Evolutionary conservation across 768 basidiomycete genomes (phyloP), one percentile per base, ranked within the genome.

Genomic region (Rhizopogon rudus): DNA sequence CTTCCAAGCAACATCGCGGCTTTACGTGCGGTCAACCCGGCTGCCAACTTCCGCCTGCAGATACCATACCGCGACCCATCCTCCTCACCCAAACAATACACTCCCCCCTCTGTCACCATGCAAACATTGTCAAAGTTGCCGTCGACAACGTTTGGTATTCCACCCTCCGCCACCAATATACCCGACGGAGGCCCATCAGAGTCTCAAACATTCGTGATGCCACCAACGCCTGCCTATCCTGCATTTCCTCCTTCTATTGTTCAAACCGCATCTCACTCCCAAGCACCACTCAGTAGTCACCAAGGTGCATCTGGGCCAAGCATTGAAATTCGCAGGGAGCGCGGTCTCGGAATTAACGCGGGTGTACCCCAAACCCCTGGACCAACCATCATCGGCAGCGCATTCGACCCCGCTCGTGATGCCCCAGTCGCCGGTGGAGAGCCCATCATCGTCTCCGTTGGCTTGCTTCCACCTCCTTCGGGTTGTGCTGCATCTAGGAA

Each of bases 221-320:
- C 87, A 0, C 75, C 76, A 43, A 91, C 86, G 4, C 88, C 89
- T 1, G 84, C 88, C 3, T 88, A 88, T 62, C 88, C 89, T 13
- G 77, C 86, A 2, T 91, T 82, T 63, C 78, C 85, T 0, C 69
- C 75, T 33, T 74, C 74, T 6, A 72, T 79, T 17, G 57, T 75
- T 1, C 73, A 81, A 8, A 78, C 79, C 0, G 79, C 77, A 8
- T 84, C 86, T 2, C 73, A 79, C 56, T 78, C 80, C 33, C 81
- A 84, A 63, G 75, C 77, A 5, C 81, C 86, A 3, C 63, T 87
- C 25, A 71, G 78, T 22, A 74, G 77, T 3, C 80, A 79, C 50
- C 74, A 72, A 20, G 73, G 72, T n/a, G 72, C 73, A 50, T 75
- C 76, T 40, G 80, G 85, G 1, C 77, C 80, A 3, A 81, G 80